phyloP scores from a whole-genome alignment of 345 rosid genomes.

The Gossypium herbaceum region DNA sequence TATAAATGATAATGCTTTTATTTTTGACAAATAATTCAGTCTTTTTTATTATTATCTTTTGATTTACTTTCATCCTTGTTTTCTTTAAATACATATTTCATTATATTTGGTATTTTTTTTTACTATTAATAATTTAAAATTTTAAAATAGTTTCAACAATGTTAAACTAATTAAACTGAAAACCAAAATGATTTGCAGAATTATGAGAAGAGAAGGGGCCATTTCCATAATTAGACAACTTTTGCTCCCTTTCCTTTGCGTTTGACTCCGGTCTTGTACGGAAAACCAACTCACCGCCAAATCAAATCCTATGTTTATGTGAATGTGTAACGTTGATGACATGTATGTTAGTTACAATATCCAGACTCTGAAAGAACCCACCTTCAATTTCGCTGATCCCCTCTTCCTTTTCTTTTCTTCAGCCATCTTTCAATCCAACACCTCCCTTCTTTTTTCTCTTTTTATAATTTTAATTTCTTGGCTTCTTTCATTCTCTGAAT shows the following conservation, averaged over 20 bases:
- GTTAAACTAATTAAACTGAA: too few relatives aligned
- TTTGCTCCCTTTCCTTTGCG: too few relatives aligned
- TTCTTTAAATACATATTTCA: too few relatives aligned
- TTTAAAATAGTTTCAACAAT: too few relatives aligned
- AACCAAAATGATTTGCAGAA: too few relatives aligned
- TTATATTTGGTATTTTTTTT: too few relatives aligned
- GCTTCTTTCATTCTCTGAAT: neutral
- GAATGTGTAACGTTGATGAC: neutral
- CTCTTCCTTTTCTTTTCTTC: neutral
- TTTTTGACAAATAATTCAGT: too few relatives aligned
- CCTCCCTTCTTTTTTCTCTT: neutral
- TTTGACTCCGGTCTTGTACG: neutral
- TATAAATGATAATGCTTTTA: too few relatives aligned
- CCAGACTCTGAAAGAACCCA: neutral
- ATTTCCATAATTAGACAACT: neutral
- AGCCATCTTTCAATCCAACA: neutral
- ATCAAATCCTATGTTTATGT: neutral
- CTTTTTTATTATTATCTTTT: too few relatives aligned
- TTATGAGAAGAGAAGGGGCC: too few relatives aligned
- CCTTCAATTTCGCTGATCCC: conserved; percentile 12
- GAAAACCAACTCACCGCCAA: neutral
- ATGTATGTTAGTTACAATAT: neutral
- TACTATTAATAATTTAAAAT: too few relatives aligned
- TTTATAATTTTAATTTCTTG: neutral
- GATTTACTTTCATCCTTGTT: too few relatives aligned